Base-by-base conservation (phyloP, 2,329 filamentous ascomycete species). In the Metarhizium anisopliae region DNA sequence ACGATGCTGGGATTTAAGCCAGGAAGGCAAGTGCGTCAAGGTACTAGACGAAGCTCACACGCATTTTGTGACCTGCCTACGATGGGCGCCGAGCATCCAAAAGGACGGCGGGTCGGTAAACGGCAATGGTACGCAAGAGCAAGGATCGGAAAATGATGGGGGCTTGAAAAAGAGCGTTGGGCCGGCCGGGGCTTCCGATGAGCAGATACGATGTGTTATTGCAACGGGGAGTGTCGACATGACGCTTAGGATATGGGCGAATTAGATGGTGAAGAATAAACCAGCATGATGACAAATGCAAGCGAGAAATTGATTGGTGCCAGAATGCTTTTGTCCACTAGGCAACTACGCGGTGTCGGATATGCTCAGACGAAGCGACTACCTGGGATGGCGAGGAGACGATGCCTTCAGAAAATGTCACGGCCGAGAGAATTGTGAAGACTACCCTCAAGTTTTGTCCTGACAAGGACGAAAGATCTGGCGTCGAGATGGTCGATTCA, bases 11-110 rank as follows among this genome's bases (percentile, higher is more conserved):
- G 93, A 97, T 73, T 75, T 97, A 30, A 81, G 82, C 30, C 93
- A 97, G 68, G 91, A 95, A 68, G 90, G 89, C 47, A 92, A 91
- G 66, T 93, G 90, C 64, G 90, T 96, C 62, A 93, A 93, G 71
- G 85, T 84, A 0, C 74, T 97, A 16, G 78, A 80, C 42, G 89
- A 90, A 59, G 85, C 84, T 0, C 91, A 95, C 67, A 84, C 81
- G 4, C 90, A 91, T 67, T 96, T 97, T 65, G 83, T 96, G 52
- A 91, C 83, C 58, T 93, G 89, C 66, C 77, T 96, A 64, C 76
- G 90, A 59, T 97, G 93, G 92, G 93, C 91, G 2, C 92, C 92
- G 0, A 83, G 59, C 30, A 52, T 60, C 8, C 49, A 52, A 50
- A 61, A 60, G 38, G 60, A 61, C 47, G 55, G 55, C 47, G 53